Evolutionary conservation across 192 early-diverging fungal genomes (phyloP), one percentile per base, ranked within the genome.

Genomic region (Gonapodya prolifera): DNA sequence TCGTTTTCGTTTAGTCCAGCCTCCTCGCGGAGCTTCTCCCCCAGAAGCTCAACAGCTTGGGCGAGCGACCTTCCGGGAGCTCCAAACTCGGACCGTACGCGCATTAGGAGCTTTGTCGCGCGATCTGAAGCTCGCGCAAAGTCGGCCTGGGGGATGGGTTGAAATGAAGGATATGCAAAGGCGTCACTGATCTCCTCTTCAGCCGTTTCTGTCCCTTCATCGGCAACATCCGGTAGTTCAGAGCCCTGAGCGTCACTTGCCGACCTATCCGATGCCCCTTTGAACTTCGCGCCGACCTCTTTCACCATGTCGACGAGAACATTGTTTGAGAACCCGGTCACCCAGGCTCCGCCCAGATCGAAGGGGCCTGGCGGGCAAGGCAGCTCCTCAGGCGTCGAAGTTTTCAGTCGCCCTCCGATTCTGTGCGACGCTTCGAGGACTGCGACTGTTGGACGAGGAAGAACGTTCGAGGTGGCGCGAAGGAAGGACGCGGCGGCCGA

Each of bases 331-430:
- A 73, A 29, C 31, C 71, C 71, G 8, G 71, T 73, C 2, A 73
- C 71, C 71, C 71, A 73, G 18, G 71, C 71, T 32, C 71, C 71
- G 71, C 71, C 71, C 71, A 73, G 13, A 29, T 73, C 71, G 71
- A 73, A 73, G 2, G 71, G 71, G 8, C 71, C 71, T 2, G 71
- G 71, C 18, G 71, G 71, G 8, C 13, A 2, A 13, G 71, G 71
- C 18, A 73, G 32, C 8, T 73, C 18, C 2, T 18, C 71, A 29
- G 71, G 28, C 2, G 16, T 30, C 18, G 71, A 73, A 29, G 2
- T 73, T 2, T 16, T 2, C 71, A 73, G 71, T 8, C 71, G 71
- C 2, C 71, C 71, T 73, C 71, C 71, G 31, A 73, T 29, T 13
- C 71, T 16, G 71, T 73, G 18, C 31, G 28, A 30, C 31, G 71